These are phyloP conservation scores for Ustilago cynodontis DNA, from an alignment of 1,284 basidiomycete genomes.

Conservation along the genomic window DNA sequence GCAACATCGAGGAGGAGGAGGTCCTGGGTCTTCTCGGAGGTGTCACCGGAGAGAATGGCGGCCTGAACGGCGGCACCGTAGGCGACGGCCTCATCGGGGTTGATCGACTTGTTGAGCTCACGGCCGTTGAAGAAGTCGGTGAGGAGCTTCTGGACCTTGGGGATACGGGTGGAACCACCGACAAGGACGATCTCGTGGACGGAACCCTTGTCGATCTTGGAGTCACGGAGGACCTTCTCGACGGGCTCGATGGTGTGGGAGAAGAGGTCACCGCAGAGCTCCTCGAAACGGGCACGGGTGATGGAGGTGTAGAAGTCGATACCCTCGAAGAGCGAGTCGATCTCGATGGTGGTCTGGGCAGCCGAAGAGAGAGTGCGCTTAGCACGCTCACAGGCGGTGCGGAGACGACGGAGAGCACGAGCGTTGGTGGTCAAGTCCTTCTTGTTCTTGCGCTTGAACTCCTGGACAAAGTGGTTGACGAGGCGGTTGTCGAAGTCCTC, in stretches of 20 bases:
- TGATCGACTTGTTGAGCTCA: conserved; percentile 78
- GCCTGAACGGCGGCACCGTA: conserved; percentile 99
- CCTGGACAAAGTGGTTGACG: conserved; percentile 96
- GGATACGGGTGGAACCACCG: conserved; percentile 98
- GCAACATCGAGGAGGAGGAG: conserved; percentile 96
- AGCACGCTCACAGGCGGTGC: conserved; percentile 97
- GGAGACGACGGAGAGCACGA: conserved; percentile 95
- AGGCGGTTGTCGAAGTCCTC: conserved; percentile 98
- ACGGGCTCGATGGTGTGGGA: conserved; percentile 95
- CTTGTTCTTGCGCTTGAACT: conserved; percentile 99
- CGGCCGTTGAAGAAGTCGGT: conserved; percentile 96
- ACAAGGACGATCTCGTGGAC: conserved; percentile 98
- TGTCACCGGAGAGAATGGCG: conserved; percentile 96
- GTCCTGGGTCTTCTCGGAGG: conserved; percentile 97
- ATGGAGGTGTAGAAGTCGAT: conserved; percentile 98
- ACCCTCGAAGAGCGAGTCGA: conserved; percentile 97
- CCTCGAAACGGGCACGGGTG: conserved; percentile 98
- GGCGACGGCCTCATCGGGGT: conserved; percentile 99
- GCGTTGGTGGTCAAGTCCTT: conserved; percentile 93
- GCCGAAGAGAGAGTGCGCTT: conserved; percentile 98
- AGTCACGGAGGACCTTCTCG: conserved; percentile 97
- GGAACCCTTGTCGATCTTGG: conserved; percentile 90
- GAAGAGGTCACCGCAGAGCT: conserved; percentile 97
- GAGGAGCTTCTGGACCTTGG: conserved; percentile 96
- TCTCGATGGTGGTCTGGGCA: conserved; percentile 95